Base-by-base conservation (phyloP, 1,284 basidiomycete species). In the Moesziomyces sp. region DNA sequence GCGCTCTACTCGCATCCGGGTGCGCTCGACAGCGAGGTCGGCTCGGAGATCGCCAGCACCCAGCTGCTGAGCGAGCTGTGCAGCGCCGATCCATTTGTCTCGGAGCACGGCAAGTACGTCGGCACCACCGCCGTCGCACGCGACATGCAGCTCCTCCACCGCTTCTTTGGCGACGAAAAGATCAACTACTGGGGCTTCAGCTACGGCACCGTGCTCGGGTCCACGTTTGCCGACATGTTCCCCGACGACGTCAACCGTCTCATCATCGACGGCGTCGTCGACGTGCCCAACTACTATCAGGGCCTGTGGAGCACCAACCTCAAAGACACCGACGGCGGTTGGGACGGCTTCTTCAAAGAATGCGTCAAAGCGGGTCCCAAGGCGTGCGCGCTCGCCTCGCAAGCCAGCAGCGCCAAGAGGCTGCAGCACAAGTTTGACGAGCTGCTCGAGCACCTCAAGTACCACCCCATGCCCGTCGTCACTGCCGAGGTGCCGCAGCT, bases 201-300 rank as follows among this genome's bases (percentile, higher is more conserved):
- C 56, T 77, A 77, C 47, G 75, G 77, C n/a, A 75, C 75, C 35
- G 75, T 69, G 11, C 62, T 79, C 19, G 75, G 77, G 23, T 63
- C 60, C n/a, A 57, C 56, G 3, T 79, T 66, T 26, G 66, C 69
- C 46, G 74, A 68, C 30, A 76, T 76, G 68, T 76, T 76, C 35
- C 77, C 77, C 13, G 40, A 77, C 10, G 67, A 77, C 26, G 65
- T 75, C 42, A 55, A 68, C 26, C 67, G 72, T 8, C 38, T 79
- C 28, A 60, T 60, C 48, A 67, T 79, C 30, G 77, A 79, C 34
- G 75, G 75, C 34, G 75, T 77, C 18, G 69, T 79, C 23, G 69
- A 79, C 42, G 75, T 73, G 34, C 66, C 73, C 45, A 52, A 68
- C 64, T 75, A 75, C 55, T 51, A 57, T 38, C 45, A 63, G 5